A percentile compares a stretch with the other conserved stretches of the same genome.
phyloP scores from a whole-genome alignment of 73 alveolate species.

The Paramecium sexaurelia region DNA sequence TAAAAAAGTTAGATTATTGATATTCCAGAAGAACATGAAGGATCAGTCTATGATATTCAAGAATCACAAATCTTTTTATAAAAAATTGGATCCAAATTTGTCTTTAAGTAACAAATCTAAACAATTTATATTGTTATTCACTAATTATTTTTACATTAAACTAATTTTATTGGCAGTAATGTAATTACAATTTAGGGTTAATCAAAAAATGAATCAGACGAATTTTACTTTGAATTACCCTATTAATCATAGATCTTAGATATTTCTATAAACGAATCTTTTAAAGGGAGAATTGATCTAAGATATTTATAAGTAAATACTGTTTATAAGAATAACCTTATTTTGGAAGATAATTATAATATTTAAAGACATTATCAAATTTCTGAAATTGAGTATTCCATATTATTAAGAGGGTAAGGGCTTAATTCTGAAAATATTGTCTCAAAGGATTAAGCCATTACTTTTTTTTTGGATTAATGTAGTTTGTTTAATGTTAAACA shows the following conservation, averaged over 20 bases:
- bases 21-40: conserved; percentile 54
- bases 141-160: not conserved
- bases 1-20: not conserved
- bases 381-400: conserved; percentile 17
- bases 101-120: not conserved
- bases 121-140: not conserved
- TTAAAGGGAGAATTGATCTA: not conserved
- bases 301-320: not conserved
- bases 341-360: not conserved
- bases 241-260: not conserved
- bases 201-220: not conserved
- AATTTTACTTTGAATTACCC: not conserved
- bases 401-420: not conserved
- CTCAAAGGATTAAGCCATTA: not conserved
- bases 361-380: conserved; percentile 1
- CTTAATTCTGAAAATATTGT: not conserved
- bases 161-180: not conserved
- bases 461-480: not conserved
- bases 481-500: not conserved
- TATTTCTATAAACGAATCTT: not conserved
- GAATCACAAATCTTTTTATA: not conserved
- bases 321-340: not conserved
- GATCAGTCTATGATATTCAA: not conserved
- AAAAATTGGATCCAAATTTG: not conserved
- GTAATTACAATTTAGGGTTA: not conserved